Evolutionary conservation across 345 rosid genomes (phyloP).

Genomic region (Sapria himalayana): DNA sequence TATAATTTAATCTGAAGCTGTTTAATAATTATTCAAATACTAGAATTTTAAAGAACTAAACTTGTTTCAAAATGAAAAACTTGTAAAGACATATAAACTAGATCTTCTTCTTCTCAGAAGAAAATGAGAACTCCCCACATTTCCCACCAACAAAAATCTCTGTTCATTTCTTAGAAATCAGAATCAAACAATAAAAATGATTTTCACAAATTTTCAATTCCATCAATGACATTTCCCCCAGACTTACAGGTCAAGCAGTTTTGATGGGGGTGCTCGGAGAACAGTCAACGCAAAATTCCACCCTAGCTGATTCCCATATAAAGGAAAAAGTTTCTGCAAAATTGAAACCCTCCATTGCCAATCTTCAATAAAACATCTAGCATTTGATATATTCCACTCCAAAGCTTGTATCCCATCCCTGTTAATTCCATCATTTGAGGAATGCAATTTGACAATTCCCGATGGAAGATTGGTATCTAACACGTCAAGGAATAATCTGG

Average conservation of each 20-base stretch:
- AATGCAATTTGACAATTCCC: constrained; percentile 27
- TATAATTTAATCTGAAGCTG: too few species aligned
- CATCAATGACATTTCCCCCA: too few species aligned
- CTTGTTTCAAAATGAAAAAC: too few species aligned
- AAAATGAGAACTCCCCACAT: too few species aligned
- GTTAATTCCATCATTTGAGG: constrained; percentile 29
- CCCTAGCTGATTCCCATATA: constrained; percentile 70
- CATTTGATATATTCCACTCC: constrained; percentile 72
- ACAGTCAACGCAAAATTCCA: constrained; percentile 87
- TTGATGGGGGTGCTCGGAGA: constrained; percentile 80
- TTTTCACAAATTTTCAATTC: constrained; percentile 2
- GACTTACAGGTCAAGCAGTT: constrained; percentile 81
- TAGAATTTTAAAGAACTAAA: too few species aligned
- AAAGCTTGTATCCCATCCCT: constrained; percentile 48
- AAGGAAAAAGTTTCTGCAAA: constrained; percentile 79
- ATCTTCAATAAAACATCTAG: constrained; percentile 67
- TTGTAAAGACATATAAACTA: too few species aligned
- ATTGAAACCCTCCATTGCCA: constrained; percentile 91
- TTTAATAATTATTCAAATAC: too few species aligned
- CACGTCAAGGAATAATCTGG: constrained; percentile 47
- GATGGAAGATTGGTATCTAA: constrained; percentile 48
- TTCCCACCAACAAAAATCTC: neutral
- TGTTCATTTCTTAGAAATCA: neutral
- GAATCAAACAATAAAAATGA: constrained; percentile 3
- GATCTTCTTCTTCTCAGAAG: too few species aligned